Evolutionary conservation across 352 stramenopile genomes (phyloP).

Genomic region (Thraustochytrium sp.): DNA sequence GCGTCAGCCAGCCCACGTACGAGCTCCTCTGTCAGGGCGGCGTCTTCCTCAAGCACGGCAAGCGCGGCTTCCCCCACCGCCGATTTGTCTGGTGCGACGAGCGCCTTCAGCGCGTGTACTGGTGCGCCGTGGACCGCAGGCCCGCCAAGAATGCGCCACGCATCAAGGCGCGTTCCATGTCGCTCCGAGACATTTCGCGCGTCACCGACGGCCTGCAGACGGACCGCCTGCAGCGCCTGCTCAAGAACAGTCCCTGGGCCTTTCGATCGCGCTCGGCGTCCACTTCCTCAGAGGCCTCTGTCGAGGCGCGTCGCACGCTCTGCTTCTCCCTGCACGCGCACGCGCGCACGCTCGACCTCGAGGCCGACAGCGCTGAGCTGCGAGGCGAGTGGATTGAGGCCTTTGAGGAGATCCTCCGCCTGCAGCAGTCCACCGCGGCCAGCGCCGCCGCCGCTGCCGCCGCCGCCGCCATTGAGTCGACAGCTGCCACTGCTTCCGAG

Average conservation of each 20-base stretch:
- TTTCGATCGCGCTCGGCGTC: background rate
- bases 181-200: background rate
- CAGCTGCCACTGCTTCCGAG: too few relatives aligned
- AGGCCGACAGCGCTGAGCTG: background rate
- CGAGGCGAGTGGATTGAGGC: background rate
- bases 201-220: conserved; percentile 7
- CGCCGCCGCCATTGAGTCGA: background rate
- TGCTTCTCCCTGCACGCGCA: conserved; percentile 7
- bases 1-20: background rate
- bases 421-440: background rate
- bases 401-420: conserved; percentile 4
- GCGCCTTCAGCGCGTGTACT: conserved; percentile 11
- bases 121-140: conserved; percentile 16
- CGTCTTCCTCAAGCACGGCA: conserved; percentile 35
- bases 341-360: conserved; percentile 25
- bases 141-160: background rate
- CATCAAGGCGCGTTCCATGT: background rate
- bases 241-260: background rate
- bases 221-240: background rate
- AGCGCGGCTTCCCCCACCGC: background rate
- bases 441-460: background rate
- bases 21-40: conserved; percentile 19
- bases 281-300: background rate
- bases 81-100: conserved; percentile 44
- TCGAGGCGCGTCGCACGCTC: background rate